These are phyloP conservation scores for Picochlorum sp. DNA, from an alignment of 139 green algal species.

Conservation along the genomic window DNA sequence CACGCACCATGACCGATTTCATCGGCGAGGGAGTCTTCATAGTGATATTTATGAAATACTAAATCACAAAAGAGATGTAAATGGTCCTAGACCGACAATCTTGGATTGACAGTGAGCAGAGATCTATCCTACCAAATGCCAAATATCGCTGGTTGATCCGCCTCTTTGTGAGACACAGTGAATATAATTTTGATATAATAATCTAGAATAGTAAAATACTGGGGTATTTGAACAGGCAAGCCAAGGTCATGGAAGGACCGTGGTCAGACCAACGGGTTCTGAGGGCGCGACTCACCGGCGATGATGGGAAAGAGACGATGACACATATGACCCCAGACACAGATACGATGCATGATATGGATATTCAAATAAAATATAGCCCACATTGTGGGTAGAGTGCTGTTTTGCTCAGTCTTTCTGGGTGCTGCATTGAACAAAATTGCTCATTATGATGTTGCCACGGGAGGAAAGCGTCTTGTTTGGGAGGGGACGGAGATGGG, in stretches of 20 bases:
- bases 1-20: neutral
- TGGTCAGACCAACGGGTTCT: too few relatives aligned
- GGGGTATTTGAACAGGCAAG: too few relatives aligned
- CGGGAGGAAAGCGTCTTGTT: neutral
- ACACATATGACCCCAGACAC: too few relatives aligned
- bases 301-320: neutral
- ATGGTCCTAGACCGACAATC: neutral
- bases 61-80: neutral
- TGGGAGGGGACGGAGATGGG: neutral
- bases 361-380: neutral
- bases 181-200: too few relatives aligned
- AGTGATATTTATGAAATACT: neutral
- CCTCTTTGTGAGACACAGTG: too few relatives aligned
- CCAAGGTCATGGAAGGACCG: too few relatives aligned
- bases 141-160: too few relatives aligned
- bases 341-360: too few relatives aligned
- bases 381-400: neutral
- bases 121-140: neutral
- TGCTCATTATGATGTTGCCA: neutral
- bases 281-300: too few relatives aligned
- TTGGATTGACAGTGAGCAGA: neutral
- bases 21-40: neutral
- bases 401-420: conserved; percentile 10
- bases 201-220: too few relatives aligned
- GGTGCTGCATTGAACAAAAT: neutral